Evolutionary conservation across 352 stramenopile species (phyloP).

Genomic region (Pythium rhizo-oryzae): DNA sequence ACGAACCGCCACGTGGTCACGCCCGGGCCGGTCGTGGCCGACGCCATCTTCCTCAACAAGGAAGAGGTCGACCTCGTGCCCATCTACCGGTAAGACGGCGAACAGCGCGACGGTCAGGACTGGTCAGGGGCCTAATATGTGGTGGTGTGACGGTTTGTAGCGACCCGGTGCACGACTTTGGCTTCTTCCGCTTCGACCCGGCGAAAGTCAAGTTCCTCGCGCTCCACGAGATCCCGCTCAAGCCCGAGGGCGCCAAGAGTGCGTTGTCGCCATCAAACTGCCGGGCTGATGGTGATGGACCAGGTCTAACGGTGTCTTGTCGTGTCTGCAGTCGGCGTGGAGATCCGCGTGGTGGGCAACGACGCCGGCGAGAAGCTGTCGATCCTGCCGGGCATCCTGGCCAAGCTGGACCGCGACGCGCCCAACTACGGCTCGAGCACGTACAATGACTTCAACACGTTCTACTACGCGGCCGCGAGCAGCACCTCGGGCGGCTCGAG

Average conservation of each 20-base stretch:
- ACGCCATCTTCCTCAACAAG: constrained; percentile 95
- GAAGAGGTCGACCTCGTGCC: constrained; percentile 91
- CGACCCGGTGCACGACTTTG: constrained; percentile 94
- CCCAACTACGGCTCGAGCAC: constrained; percentile 84
- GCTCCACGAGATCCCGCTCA: constrained; percentile 87
- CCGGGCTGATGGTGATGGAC: no score
- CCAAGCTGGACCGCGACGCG: constrained; percentile 90
- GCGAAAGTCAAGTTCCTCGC: constrained; percentile 87
- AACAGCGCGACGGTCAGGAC: no score
- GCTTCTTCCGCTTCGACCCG: constrained; percentile 90
- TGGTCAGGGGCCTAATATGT: neutral
- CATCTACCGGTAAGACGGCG: constrained; percentile 88
- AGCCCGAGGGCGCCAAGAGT: constrained; percentile 82
- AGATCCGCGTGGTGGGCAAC: constrained; percentile 93
- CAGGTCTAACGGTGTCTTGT: neutral
- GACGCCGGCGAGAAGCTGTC: constrained; percentile 92
- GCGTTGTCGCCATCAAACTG: constrained; percentile 4
- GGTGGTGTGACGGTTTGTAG: constrained; percentile 34
- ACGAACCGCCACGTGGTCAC: constrained; percentile 94
- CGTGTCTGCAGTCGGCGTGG: constrained; percentile 65
- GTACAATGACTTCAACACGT: constrained; percentile 95
- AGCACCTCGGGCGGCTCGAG: constrained; percentile 90
- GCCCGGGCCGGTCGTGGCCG: constrained; percentile 81
- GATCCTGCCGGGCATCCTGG: constrained; percentile 90
- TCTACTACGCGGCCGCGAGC: constrained; percentile 90